Evolutionary conservation across 2,329 filamentous ascomycete species (phyloP), one percentile per base, ranked within the genome.

Genomic region (Aspergillus novoparasiticus): DNA sequence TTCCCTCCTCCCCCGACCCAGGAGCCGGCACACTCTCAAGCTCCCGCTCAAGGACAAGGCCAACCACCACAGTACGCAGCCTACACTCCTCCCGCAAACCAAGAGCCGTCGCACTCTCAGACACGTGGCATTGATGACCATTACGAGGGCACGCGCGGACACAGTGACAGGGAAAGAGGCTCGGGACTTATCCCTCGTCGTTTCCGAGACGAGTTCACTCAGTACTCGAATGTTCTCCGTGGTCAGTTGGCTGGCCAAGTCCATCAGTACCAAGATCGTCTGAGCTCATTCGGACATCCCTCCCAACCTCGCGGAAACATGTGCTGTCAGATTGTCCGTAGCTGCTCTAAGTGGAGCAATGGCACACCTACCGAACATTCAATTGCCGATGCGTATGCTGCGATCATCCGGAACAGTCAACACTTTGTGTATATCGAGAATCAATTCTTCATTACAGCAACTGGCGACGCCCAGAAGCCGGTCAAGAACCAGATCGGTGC

Each of bases 401-500:
- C 96, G 61, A 81, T 96, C 46, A 98, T 98, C 71, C 84, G 89
- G 57, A 92, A 92, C 61, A 95, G 95, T 0, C 82, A 97, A 78
- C 94, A 98, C 75, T 98, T 89, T 69, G 88, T 99, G 14, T 99
- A 98, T 79, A 97, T 99, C 62, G 95, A 99, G 77, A 98, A 99
- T 72, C 95, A 99, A 75, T 98, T 98, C 82, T 99, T 98, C 83
- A 98, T 96, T 74, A 96, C 93, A 0, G 92, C 95, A 0, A 98
- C 95, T 0, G 92, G 93, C 10, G 89, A 95, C 21, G 80, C 96
- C 19, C 94, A 97, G 76, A 82, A 85, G 4, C 94, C 94, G 0
- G 88, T 99, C 26, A 89, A 93, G 76, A 99, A 99, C 75, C 90
- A 89, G 57, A 92, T 99, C 55, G 95, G 95, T n/a, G 85, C 85